Base-by-base conservation (phyloP, 108 stramenopile species). In the Skeletonema costatum region DNA sequence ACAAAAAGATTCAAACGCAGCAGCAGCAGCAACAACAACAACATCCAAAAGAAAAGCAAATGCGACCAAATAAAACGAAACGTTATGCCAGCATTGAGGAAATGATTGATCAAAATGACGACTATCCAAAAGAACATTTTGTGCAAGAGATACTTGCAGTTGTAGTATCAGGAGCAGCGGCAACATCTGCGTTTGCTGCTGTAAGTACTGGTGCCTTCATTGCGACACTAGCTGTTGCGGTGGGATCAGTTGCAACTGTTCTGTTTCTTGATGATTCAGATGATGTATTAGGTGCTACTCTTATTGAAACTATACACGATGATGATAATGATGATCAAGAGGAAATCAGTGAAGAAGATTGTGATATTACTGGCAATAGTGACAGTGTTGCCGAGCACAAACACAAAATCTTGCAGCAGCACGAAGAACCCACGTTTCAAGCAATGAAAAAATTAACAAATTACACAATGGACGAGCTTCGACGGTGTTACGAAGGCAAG, bases 401-500 rank as follows among this genome's bases (percentile, higher is more conserved):
- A 7, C n/a, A 63, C 38, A 36, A 17, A n/a, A 63, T 16, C 35
- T 8, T 31, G 14, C 41, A 2, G n/a, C n/a, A n/a, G 19, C 29
- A 46, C 10, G n/a, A 33, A 39, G n/a, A 61, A 41, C 36, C 11
- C 32, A 32, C 35, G 66, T 5, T 65, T 19, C 17, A 16, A 41
- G 42, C 51, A 29, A 39, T 21, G 1, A 16, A 72, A 8, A 68
- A 32, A 17, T 51, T 81, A 16, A 35, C 50, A 32, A 41, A 59
- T 21, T 66, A 63, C 29, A 59, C 56, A 13, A 14, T 81, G 68
- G 53, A 59, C 21, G 80, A 81, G 35, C 65, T 81, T 9, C 56
- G 70, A 17, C 68, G 60, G 51, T 81, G 80, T 31, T 75, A 61
- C 61, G 59, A 68, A 32, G 80, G 74, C 62, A 81, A 70, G 30